A percentile compares a stretch with the other conserved stretches of the same genome.
phyloP scores from a whole-genome alignment of 192 early-diverging fungal genomes.

The Podila epicladia region DNA sequence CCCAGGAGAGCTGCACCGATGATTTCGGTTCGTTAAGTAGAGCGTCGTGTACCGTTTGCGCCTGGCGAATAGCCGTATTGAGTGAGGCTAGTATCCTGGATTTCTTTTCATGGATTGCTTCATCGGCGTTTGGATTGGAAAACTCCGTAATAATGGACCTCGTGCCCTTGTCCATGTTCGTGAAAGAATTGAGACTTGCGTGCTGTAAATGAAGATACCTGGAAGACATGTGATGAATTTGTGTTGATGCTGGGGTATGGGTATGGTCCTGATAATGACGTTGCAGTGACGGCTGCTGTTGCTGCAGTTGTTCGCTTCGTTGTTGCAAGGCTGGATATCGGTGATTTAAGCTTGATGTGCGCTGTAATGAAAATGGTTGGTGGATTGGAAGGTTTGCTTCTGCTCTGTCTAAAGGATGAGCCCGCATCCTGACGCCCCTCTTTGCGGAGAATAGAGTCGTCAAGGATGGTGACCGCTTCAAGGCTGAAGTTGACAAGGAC shows the following conservation, averaged over 20 bases:
- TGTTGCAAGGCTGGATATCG: too few relatives aligned
- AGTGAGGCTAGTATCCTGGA: not conserved
- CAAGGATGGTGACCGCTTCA: not conserved
- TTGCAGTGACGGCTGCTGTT: not conserved
- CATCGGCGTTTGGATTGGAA: not conserved
- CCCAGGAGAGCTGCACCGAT: not conserved
- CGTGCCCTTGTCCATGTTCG: not conserved
- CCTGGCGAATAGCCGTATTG: not conserved
- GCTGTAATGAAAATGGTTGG: not conserved
- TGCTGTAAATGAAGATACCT: too few relatives aligned
- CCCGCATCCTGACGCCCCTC: not conserved
- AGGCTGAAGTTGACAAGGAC: not conserved
- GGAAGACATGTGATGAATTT: not conserved
- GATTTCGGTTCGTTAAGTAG: not conserved
- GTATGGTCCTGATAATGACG: not conserved
- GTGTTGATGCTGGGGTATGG: not conserved
- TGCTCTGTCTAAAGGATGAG: not conserved
- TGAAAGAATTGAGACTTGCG: not conserved
- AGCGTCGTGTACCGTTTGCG: not conserved
- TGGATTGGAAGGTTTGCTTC: not conserved
- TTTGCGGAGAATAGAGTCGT: not conserved
- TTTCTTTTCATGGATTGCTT: not conserved
- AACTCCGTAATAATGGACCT: not conserved
- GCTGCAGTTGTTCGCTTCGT: not conserved
- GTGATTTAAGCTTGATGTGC: too few relatives aligned